phyloP scores from a whole-genome alignment of 1,284 basidiomycete species.

The Irpex sp. region DNA sequence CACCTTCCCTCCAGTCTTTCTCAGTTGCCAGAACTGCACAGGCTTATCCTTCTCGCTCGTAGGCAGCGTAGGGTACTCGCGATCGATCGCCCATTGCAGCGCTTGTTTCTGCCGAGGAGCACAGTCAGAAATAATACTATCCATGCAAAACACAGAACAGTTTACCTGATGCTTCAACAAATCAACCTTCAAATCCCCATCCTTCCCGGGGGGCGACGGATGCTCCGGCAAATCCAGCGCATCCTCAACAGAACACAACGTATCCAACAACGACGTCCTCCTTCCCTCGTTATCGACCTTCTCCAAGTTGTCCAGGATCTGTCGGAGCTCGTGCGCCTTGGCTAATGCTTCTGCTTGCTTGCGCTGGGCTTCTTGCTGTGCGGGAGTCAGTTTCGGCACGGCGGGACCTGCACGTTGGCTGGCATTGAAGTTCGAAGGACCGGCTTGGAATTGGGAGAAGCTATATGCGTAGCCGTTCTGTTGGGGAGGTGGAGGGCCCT shows the following conservation, averaged over 20 bases:
- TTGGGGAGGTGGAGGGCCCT: neutral
- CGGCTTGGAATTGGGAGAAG: constrained; percentile 1
- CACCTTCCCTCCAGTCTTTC: constrained; percentile 49
- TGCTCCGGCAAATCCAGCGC: constrained; percentile 62
- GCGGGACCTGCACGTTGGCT: constrained; percentile 12
- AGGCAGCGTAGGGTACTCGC: constrained; percentile 71
- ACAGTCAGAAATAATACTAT: constrained; percentile 1
- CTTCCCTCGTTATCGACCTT: constrained; percentile 75
- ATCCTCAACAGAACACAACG: constrained; percentile 61
- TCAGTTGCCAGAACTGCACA: constrained; percentile 83
- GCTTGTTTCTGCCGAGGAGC: constrained; percentile 53
- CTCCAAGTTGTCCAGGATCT: constrained; percentile 62
- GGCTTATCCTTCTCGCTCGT: constrained; percentile 60
- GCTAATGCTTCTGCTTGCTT: constrained; percentile 49
- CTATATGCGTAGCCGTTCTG: neutral
- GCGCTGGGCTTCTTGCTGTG: constrained; percentile 28
- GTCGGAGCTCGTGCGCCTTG: constrained; percentile 60
- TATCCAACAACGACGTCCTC: constrained; percentile 63
- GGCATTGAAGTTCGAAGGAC: neutral
- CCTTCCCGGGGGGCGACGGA: constrained; percentile 63
- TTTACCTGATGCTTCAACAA: constrained; percentile 67
- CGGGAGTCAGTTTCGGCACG: constrained; percentile 23
- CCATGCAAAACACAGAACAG: constrained; percentile 2
- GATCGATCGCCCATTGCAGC: constrained; percentile 73
- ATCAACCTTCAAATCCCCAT: constrained; percentile 62